Conservation (phyloP, 345 rosid species). For the Lagerstroemia speciosa region DNA sequence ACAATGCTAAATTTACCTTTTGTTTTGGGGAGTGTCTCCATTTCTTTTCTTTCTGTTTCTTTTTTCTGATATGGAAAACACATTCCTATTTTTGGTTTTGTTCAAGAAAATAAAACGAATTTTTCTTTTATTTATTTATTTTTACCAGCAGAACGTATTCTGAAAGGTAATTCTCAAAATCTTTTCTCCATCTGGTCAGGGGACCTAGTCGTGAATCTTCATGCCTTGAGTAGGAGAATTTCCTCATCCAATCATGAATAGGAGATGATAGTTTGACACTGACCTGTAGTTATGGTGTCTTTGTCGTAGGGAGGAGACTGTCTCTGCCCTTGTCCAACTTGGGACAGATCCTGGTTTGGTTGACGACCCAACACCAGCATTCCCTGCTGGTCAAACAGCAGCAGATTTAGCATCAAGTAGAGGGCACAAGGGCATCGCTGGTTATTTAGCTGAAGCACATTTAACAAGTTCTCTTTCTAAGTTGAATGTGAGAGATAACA, state of each 20-base stretch:
- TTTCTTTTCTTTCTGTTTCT: background rate
- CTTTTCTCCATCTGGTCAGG: background rate
- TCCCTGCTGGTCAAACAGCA: constrained; percentile 52
- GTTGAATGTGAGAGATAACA: constrained; percentile 22
- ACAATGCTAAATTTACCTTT: background rate
- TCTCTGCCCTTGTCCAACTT: constrained; percentile 36
- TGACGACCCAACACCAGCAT: constrained; percentile 49
- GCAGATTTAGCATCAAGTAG: constrained; percentile 53
- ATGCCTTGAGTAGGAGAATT: background rate
- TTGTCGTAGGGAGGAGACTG: constrained; percentile 48
- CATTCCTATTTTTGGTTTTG: background rate
- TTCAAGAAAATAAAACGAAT: background rate
- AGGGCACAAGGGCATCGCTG: constrained; percentile 68
- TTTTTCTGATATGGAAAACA: background rate
- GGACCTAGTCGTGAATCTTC: background rate
- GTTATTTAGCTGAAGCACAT: constrained; percentile 48
- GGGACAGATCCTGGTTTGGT: constrained; percentile 53
- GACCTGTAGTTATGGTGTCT: background rate
- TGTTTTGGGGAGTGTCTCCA: background rate
- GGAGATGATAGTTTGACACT: background rate
- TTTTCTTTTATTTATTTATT: background rate
- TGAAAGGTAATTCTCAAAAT: background rate
- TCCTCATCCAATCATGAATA: background rate
- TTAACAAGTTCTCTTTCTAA: constrained; percentile 34
- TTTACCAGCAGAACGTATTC: no score